Evolutionary conservation across 768 basidiomycete species (phyloP).

Genomic region (Trametes villosa): DNA sequence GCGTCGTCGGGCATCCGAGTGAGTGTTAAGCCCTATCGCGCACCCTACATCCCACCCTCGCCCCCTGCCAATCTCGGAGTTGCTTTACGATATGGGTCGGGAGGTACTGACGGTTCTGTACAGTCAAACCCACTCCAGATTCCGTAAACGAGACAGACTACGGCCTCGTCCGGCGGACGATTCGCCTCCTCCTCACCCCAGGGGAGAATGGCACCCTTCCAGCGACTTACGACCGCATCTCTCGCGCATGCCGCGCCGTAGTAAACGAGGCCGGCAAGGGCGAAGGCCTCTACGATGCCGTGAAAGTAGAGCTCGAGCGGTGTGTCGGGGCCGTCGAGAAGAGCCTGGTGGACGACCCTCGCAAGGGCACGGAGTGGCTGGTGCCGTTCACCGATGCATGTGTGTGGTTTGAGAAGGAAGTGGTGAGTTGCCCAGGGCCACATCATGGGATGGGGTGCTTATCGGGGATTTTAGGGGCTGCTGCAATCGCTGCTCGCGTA

Average conservation of each 20-base stretch:
- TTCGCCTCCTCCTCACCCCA: constrained; percentile 44
- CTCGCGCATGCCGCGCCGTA: constrained; percentile 56
- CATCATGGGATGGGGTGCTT: no score
- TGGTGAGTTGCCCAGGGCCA: constrained; percentile 50
- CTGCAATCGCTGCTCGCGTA: constrained; percentile 69
- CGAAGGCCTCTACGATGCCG: constrained; percentile 57
- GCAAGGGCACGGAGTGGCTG: constrained; percentile 54
- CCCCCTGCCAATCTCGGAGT: no score
- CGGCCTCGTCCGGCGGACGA: constrained; percentile 41
- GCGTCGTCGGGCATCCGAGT: constrained; percentile 48
- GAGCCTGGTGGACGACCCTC: constrained; percentile 38
- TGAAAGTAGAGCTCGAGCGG: constrained; percentile 65
- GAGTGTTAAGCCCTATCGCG: constrained; percentile 15
- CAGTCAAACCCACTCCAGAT: constrained; percentile 23
- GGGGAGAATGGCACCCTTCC: constrained; percentile 41
- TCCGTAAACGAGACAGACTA: constrained; percentile 30
- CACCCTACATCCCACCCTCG: background rate
- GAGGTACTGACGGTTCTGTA: background rate
- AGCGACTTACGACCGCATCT: constrained; percentile 60
- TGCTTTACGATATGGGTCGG: background rate
- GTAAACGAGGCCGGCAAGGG: constrained; percentile 59
- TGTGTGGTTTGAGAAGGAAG: constrained; percentile 65
- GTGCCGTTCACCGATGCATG: constrained; percentile 56
- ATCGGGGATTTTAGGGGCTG: constrained; percentile 53
- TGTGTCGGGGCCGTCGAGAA: constrained; percentile 47